Evolutionary conservation across 495 filamentous ascomycete genomes (phyloP).

Genomic region (Penicillium argentinense): DNA sequence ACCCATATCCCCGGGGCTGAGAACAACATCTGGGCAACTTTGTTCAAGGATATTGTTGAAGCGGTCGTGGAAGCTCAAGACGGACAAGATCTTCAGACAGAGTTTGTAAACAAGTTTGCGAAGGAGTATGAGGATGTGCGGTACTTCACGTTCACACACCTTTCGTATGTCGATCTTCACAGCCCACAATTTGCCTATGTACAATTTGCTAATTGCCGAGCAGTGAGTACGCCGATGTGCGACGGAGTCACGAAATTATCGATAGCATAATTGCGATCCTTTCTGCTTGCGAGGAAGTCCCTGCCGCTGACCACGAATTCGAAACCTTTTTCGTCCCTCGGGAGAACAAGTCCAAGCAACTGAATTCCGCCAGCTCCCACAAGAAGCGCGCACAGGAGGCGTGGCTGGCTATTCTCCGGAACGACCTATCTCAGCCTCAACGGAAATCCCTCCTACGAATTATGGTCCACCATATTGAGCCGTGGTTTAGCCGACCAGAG

Average conservation of each 20-base stretch:
- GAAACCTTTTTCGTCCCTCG: constrained; percentile 64
- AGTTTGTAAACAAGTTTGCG: constrained; percentile 75
- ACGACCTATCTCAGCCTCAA: constrained; percentile 60
- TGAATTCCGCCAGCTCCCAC: constrained; percentile 39
- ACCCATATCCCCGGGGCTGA: constrained; percentile 58
- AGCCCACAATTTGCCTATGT: constrained; percentile 9
- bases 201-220: constrained; percentile 3
- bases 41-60: constrained; percentile 63
- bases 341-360: constrained; percentile 63
- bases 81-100: constrained; percentile 57
- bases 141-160: constrained; percentile 71
- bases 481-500: constrained; percentile 83
- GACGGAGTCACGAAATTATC: constrained; percentile 38
- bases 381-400: constrained; percentile 70
- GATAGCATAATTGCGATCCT: constrained; percentile 63
- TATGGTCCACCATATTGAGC: constrained; percentile 74
- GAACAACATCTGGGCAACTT: constrained; percentile 63
- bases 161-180: constrained; percentile 56
- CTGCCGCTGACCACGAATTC: constrained; percentile 60
- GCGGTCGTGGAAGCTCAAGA: constrained; percentile 58
- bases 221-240: constrained; percentile 35
- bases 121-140: constrained; percentile 81
- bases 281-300: constrained; percentile 61
- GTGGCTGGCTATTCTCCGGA: constrained; percentile 78
- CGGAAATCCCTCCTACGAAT: constrained; percentile 74